Percentiles rank a stretch among this genome's conserved stretches.
These are phyloP conservation scores for Lyophyllum semitale DNA, from an alignment of 768 basidiomycete species.

Conservation along the genomic window DNA sequence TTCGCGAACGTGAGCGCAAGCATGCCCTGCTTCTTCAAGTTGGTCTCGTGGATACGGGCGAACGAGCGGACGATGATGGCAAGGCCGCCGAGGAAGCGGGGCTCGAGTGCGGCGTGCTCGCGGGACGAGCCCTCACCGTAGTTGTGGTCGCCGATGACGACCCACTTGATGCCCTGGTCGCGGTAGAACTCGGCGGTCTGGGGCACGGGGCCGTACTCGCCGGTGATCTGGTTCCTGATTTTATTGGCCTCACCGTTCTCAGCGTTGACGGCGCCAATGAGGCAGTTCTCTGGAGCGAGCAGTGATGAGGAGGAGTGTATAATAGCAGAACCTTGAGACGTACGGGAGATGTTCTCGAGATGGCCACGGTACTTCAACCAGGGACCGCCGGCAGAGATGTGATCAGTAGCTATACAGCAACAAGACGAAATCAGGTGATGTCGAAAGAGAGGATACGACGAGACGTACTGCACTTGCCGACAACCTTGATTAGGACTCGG, in stretches of 20 bases:
- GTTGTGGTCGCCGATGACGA: constrained; percentile 94
- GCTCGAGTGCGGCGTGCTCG: constrained; percentile 96
- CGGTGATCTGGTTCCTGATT: constrained; percentile 87
- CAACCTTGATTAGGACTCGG: constrained; percentile 96
- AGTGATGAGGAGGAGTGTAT: not conserved
- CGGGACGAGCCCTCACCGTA: constrained; percentile 99
- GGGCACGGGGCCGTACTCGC: constrained; percentile 85
- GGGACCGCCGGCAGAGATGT: constrained; percentile 96
- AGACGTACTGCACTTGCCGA: constrained; percentile 95
- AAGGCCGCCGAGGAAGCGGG: constrained; percentile 91
- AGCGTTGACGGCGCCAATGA: constrained; percentile 95
- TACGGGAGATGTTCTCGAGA: constrained; percentile 95
- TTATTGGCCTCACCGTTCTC: constrained; percentile 98
- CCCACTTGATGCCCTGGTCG: constrained; percentile 90
- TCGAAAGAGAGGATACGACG: not conserved
- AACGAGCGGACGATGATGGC: constrained; percentile 97
- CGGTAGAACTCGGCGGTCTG: constrained; percentile 87
- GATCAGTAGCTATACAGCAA: constrained; percentile 68
- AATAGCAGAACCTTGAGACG: constrained; percentile 27
- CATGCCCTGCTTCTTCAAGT: constrained; percentile 99
- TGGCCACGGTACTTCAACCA: constrained; percentile 99
- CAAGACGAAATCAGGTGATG: constrained; percentile 4
- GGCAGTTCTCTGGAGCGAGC: constrained; percentile 77
- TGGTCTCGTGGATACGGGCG: constrained; percentile 97
- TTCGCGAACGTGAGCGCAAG: constrained; percentile 93